Evolutionary conservation across 768 basidiomycete species (phyloP).

Genomic region (Chalciporus pseudorubinellus): DNA sequence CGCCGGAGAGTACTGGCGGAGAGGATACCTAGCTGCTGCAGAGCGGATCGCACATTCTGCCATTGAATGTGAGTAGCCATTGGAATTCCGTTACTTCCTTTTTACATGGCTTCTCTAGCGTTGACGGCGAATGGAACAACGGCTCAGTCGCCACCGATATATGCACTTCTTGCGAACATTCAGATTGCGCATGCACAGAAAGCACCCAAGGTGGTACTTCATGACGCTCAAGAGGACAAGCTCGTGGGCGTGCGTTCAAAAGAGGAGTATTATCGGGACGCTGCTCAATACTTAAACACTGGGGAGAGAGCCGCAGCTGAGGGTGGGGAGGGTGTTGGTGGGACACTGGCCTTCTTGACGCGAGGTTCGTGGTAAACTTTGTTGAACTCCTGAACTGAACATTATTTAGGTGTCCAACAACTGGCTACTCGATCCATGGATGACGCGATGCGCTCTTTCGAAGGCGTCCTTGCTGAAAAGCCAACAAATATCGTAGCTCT

Average conservation of each 20-base stretch:
- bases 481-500: slow-evolving; percentile 88
- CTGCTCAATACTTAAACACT: slow-evolving; percentile 64
- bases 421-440: slow-evolving; percentile 79
- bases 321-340: slow-evolving; percentile 56
- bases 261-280: slow-evolving; percentile 66
- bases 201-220: slow-evolving; percentile 78
- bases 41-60: slow-evolving; percentile 72
- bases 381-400: not conserved
- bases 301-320: slow-evolving; percentile 55
- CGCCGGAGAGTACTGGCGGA: slow-evolving; percentile 86
- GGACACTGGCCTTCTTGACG: slow-evolving; percentile 59
- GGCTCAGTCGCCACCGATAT: slow-evolving; percentile 64
- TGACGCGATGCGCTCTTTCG: slow-evolving; percentile 79
- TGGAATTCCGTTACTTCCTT: not conserved
- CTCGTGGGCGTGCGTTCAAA: slow-evolving; percentile 59
- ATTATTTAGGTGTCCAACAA: slow-evolving; percentile 67
- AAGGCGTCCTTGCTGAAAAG: slow-evolving; percentile 70
- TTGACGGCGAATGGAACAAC: slow-evolving; percentile 49
- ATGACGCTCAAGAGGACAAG: slow-evolving; percentile 70
- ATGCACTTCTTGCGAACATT: slow-evolving; percentile 82
- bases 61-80: slow-evolving; percentile 53
- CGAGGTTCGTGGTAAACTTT: slow-evolving; percentile 47
- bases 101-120: slow-evolving; percentile 34
- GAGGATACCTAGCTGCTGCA: slow-evolving; percentile 70
- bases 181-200: slow-evolving; percentile 74